Base-by-base conservation (phyloP, 1,139 yeast species). In the Candida glucosophila region DNA sequence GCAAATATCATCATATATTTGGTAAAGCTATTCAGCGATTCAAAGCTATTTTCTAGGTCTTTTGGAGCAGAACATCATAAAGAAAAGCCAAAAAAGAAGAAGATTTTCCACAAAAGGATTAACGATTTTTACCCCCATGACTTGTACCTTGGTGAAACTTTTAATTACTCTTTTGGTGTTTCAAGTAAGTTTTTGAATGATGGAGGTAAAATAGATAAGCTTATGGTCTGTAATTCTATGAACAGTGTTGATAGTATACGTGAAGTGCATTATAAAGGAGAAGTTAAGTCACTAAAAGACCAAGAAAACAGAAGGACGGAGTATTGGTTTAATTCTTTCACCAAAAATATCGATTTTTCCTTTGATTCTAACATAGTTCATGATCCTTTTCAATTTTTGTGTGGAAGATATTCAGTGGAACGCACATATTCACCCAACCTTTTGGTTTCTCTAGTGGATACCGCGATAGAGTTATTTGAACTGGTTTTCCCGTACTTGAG, bases 381-480 rank as follows among this genome's bases (percentile, higher is more conserved):
- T 34, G 71, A 64, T 30, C 61, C 67, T 0, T 40, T 43, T n/a
- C 33, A 49, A 4, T 41, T 47, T 14, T 36, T 61, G 19, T 38
- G 48, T 20, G 48, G 47, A 12, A 41, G 42, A 14, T 54, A 56
- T 33, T 56, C 63, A 0, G 22, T 36, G 4, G 30, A 33, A 11
- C 44, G 50, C n/a, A 30, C 37, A 12, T 49, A 36, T 31, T 45
- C 66, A 2, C 35, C 64, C 0, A 43, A 40, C 11, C 45, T 69
- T 8, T 47, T 59, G 2, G 74, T 78, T 0, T 65, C 83, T 14
- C 62, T 81, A 8, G 69, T 85, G 13, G 95, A 90, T 49, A 51
- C 72, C 2, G 77, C 95, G 0, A 77, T 90, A 41, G 86, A 79
- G 33, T 59, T 86, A 4, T 82, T 86, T 42, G 76, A 81, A 7